These are phyloP conservation scores for Tetramitus jugosus DNA, from an alignment of 208 protist species.

Conservation along the genomic window DNA sequence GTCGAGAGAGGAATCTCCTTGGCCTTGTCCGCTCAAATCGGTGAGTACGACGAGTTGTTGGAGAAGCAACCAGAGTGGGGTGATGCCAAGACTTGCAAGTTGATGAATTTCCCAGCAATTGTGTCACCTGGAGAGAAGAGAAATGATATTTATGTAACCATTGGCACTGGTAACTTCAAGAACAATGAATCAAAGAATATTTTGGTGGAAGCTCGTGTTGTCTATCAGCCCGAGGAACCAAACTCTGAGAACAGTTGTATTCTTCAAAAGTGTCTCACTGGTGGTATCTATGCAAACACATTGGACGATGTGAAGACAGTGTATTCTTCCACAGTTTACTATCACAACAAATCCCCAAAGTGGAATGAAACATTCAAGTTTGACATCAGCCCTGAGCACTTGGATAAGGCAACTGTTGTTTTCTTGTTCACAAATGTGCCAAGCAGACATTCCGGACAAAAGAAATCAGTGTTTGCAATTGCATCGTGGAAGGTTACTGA, in stretches of 20 bases:
- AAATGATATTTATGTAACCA: conserved; percentile 19
- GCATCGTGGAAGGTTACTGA: neutral
- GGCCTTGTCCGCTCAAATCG: too few species aligned
- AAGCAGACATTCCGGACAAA: neutral
- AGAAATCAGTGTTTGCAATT: neutral
- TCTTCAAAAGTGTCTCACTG: neutral
- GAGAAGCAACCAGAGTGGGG: too few species aligned
- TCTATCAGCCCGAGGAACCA: neutral
- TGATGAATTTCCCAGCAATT: neutral
- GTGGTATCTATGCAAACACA: neutral
- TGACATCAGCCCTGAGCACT: neutral
- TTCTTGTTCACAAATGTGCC: neutral
- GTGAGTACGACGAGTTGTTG: too few species aligned
- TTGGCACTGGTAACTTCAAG: neutral
- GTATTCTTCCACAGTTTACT: neutral
- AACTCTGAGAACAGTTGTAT: too few species aligned
- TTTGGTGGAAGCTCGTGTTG: neutral
- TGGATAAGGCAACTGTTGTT: neutral
- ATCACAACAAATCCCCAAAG: neutral
- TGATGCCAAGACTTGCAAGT: neutral
- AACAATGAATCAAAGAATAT: neutral
- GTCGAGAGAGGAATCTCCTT: too few species aligned
- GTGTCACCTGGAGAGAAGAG: neutral
- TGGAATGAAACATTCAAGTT: neutral
- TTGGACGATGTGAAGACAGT: neutral